Percentiles rank a stretch among this genome's conserved stretches.
Conservation (phyloP, 2,329 filamentous ascomycete genomes). For the Penicillium psychrosexuale region DNA sequence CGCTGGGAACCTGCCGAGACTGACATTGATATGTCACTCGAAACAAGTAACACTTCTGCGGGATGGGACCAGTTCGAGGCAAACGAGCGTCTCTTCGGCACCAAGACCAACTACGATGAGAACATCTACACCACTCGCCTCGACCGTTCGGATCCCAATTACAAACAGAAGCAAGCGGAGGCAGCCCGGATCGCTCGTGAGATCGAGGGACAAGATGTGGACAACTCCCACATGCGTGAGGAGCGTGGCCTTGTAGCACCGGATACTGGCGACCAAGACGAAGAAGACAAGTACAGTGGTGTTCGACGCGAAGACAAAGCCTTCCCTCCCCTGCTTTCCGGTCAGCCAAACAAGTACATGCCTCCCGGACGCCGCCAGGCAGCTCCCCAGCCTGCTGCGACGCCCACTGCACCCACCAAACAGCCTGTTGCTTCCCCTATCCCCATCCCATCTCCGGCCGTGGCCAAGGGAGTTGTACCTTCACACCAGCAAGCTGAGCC, state of each 20-base stretch:
- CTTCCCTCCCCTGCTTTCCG: conserved; percentile 63
- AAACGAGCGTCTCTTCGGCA: conserved; percentile 82
- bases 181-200: conserved; percentile 84
- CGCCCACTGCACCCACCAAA: conserved; percentile 78
- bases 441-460: conserved; percentile 23
- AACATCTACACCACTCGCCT: conserved; percentile 92
- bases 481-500: conserved; percentile 23
- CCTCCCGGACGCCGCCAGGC: conserved; percentile 84
- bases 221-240: conserved; percentile 82
- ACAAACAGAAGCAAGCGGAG: conserved; percentile 70
- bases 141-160: conserved; percentile 77
- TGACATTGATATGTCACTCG: conserved; percentile 67
- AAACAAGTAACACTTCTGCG: conserved; percentile 50
- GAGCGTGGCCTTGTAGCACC: conserved; percentile 71
- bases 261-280: conserved; percentile 68
- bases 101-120: conserved; percentile 89
- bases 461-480: conserved; percentile 26
- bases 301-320: conserved; percentile 66
- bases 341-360: conserved; percentile 72
- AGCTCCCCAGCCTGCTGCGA: conserved; percentile 67
- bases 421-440: conserved; percentile 60
- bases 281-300: conserved; percentile 96
- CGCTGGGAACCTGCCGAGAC: conserved; percentile 72
- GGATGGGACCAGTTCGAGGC: conserved; percentile 92
- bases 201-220: conserved; percentile 72